Evolutionary conservation across 1,139 yeast genomes (phyloP).

Genomic region (Sugiyamaella pinicola): DNA sequence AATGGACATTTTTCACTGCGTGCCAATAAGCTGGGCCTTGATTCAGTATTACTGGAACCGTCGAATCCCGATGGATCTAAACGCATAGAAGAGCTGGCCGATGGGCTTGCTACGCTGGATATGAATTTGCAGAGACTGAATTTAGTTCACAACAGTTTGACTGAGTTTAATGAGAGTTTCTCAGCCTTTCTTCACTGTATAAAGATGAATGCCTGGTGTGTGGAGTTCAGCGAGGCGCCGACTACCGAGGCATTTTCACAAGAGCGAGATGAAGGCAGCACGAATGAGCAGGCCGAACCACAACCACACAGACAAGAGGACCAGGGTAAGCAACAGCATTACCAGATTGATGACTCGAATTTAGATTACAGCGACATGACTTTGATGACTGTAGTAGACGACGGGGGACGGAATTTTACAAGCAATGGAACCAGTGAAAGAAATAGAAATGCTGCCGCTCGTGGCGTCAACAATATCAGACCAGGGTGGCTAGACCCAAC

Average conservation of each 20-base stretch:
- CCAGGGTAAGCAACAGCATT: too few relatives aligned
- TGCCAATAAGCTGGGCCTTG: conserved; percentile 27
- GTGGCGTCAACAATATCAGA: background rate
- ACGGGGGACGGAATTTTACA: background rate
- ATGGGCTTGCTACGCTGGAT: conserved; percentile 57
- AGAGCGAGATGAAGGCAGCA: conserved; percentile 26
- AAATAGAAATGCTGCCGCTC: background rate
- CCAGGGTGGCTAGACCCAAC: too few relatives aligned
- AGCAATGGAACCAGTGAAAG: background rate
- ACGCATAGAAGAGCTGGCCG: conserved; percentile 49
- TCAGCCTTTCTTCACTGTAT: conserved; percentile 65
- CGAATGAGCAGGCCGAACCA: background rate
- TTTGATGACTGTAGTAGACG: conserved; percentile 16
- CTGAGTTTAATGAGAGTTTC: conserved; percentile 62
- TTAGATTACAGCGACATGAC: conserved; percentile 21
- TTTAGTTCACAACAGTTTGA: conserved; percentile 53
- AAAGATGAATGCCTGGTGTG: conserved; percentile 70
- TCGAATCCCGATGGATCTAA: conserved; percentile 14
- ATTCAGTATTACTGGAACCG: conserved; percentile 30
- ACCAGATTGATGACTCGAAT: conserved; percentile 10
- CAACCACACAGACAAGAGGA: background rate
- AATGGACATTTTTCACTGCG: conserved; percentile 29
- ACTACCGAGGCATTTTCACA: conserved; percentile 36
- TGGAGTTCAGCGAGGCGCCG: conserved; percentile 57
- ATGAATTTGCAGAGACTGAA: conserved; percentile 53